Conservation (phyloP, 352 stramenopile species). For the Phytophthora fragariaefolia region DNA sequence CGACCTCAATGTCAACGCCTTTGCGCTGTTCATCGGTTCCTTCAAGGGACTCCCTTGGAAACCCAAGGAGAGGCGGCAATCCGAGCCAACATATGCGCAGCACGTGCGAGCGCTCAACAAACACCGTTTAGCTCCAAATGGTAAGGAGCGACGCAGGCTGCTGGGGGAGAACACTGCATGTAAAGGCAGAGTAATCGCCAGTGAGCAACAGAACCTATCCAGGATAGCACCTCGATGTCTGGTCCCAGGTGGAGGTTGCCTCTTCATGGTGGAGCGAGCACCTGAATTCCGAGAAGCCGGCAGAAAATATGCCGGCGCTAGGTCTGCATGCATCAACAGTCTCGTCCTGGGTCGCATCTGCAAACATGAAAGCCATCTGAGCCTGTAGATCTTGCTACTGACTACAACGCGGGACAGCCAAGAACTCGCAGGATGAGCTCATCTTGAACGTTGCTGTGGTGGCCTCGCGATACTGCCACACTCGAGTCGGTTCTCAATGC, state of each 20-base stretch:
- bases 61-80: conserved; percentile 6
- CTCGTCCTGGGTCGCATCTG: background rate
- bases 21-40: background rate
- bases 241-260: background rate
- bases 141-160: conserved; percentile 4
- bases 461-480: too few species aligned
- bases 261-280: background rate
- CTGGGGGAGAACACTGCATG: conserved; percentile 18
- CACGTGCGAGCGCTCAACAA: conserved; percentile 26
- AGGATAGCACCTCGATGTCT: background rate
- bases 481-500: conserved; percentile 4
- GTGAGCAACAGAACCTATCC: background rate
- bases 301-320: conserved; percentile 11
- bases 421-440: conserved; percentile 20
- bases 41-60: too few species aligned
- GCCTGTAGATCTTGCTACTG: background rate
- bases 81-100: conserved; percentile 22
- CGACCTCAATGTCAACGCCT: too few species aligned
- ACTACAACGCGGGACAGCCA: conserved; percentile 16
- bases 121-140: conserved; percentile 20
- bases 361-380: too few species aligned
- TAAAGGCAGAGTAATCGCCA: conserved; percentile 23
- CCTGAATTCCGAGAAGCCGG: conserved; percentile 14
- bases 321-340: conserved; percentile 12
- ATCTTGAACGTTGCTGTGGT: background rate